Evolutionary conservation across 1,284 basidiomycete species (phyloP).

Genomic region (Waitea zeae): DNA sequence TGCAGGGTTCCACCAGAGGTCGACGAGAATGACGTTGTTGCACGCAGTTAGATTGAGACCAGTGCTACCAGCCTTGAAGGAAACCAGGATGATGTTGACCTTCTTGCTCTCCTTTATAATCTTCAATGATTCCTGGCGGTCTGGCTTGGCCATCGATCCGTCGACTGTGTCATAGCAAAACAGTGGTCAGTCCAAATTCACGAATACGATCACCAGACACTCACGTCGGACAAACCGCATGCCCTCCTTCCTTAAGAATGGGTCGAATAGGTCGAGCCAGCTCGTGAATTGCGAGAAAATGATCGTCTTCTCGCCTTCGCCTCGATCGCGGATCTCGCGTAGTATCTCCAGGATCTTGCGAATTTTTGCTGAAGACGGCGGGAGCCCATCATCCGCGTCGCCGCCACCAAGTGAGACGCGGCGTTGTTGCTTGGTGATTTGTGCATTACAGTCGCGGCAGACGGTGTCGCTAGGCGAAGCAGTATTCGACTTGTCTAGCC

Average conservation of each 20-base stretch:
- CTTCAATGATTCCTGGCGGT: conserved; percentile 26
- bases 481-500: neutral
- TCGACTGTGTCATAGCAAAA: too few species aligned
- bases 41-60: conserved; percentile 47
- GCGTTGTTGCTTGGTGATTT: neutral
- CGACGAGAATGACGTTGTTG: conserved; percentile 37
- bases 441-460: neutral
- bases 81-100: conserved; percentile 34
- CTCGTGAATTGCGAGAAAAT: conserved; percentile 30
- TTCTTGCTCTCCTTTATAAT: conserved; percentile 20
- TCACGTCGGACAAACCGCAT: conserved; percentile 33
- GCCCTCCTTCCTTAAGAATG: conserved; percentile 23
- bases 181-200: neutral
- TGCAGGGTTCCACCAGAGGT: conserved; percentile 43
- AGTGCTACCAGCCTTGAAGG: conserved; percentile 40
- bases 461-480: neutral
- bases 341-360: conserved; percentile 28
- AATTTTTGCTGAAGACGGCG: conserved; percentile 22
- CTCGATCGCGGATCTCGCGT: conserved; percentile 1
- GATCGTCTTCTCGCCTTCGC: conserved; percentile 20
- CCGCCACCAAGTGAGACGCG: neutral
- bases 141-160: conserved; percentile 25
- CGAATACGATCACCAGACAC: conserved; percentile 11
- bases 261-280: conserved; percentile 38
- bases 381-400: too few species aligned